Conservation (phyloP, 2,329 filamentous ascomycete genomes). For the Aspergillus sp. region DNA sequence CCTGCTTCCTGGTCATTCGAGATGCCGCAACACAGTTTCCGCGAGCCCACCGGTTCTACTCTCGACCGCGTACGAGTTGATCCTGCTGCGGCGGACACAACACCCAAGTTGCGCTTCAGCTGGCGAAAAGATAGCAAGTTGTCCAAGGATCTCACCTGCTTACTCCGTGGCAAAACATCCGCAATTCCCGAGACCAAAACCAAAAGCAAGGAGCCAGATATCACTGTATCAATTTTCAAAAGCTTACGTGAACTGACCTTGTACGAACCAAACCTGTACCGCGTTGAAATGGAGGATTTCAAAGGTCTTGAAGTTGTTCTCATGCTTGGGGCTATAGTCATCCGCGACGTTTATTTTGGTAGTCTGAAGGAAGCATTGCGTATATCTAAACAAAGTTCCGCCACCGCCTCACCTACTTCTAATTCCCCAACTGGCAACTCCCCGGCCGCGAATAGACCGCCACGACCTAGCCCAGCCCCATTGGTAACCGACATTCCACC, state of each 20-base stretch:
- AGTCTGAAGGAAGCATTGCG: slow-evolving; percentile 78
- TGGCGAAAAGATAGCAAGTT: slow-evolving; percentile 89
- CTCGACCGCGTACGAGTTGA: slow-evolving; percentile 72
- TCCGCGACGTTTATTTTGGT: slow-evolving; percentile 62
- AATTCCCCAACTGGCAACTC: slow-evolving; percentile 16
- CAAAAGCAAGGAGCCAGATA: slow-evolving; percentile 88
- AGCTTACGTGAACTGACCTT: slow-evolving; percentile 76
- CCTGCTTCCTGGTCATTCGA: slow-evolving; percentile 87
- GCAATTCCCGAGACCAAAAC: slow-evolving; percentile 62
- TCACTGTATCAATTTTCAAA: slow-evolving; percentile 86
- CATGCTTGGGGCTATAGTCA: slow-evolving; percentile 59
- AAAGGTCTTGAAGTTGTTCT: slow-evolving; percentile 89
- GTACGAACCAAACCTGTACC: slow-evolving; percentile 87
- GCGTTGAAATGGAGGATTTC: slow-evolving; percentile 89
- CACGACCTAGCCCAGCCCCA: slow-evolving; percentile 4
- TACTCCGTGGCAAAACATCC: slow-evolving; percentile 75
- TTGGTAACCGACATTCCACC: slow-evolving; percentile 6
- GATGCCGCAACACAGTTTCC: slow-evolving; percentile 82
- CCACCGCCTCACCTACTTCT: slow-evolving; percentile 3
- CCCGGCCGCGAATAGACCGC: slow-evolving; percentile 19
- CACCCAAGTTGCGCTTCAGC: slow-evolving; percentile 77
- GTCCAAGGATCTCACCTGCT: slow-evolving; percentile 85
- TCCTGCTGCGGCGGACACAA: slow-evolving; percentile 53
- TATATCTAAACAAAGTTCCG: slow-evolving; percentile 40
- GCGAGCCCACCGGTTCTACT: slow-evolving; percentile 72